Evolutionary conservation across 2,329 filamentous ascomycete genomes (phyloP).

Genomic region (Diaporthe nobilis): DNA sequence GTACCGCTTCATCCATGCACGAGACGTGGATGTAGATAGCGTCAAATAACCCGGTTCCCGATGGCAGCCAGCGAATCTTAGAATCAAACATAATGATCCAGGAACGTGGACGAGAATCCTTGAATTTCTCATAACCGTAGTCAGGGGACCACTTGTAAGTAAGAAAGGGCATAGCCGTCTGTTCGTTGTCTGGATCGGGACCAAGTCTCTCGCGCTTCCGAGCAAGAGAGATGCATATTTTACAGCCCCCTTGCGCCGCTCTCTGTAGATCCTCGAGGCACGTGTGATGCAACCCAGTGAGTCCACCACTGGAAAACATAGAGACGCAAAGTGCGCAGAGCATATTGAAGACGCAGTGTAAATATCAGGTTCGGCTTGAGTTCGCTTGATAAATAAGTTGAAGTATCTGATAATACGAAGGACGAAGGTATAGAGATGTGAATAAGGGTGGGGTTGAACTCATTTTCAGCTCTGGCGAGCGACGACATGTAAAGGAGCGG

Average conservation of each 20-base stretch:
- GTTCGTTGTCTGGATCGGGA: background rate
- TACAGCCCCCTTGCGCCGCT: background rate
- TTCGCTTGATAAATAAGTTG: too few species aligned
- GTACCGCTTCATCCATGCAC: background rate
- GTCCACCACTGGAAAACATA: background rate
- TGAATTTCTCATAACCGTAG: background rate
- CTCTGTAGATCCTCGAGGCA: background rate
- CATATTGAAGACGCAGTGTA: background rate
- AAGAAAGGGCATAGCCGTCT: background rate
- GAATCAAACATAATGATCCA: background rate
- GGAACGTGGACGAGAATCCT: background rate
- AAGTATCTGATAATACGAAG: too few species aligned
- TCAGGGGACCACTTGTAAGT: background rate
- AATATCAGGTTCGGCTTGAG: too few species aligned
- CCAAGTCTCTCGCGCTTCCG: background rate
- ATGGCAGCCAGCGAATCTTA: background rate
- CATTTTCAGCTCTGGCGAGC: too few species aligned
- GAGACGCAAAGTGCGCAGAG: constrained; percentile 8
- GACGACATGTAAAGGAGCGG: too few species aligned
- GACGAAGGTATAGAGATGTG: too few species aligned
- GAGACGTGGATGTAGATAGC: too few species aligned
- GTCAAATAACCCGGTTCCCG: background rate
- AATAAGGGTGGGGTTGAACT: too few species aligned
- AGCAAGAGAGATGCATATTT: background rate
- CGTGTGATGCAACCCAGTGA: background rate